Conservation (phyloP, 2,329 filamentous ascomycete species). For the Chrysosporium keratinophilum region DNA sequence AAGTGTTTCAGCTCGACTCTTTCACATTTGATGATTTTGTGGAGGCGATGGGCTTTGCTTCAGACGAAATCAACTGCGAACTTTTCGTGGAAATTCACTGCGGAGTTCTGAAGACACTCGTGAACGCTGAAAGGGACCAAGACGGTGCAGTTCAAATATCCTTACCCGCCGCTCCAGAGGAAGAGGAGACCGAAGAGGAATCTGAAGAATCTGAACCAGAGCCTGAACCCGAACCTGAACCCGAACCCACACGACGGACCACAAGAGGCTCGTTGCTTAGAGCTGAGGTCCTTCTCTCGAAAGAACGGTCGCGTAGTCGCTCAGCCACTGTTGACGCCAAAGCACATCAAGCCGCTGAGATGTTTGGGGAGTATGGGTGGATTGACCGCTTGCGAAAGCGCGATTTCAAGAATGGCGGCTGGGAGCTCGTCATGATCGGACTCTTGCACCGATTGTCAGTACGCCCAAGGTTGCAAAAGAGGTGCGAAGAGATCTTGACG, state of each 20-base stretch:
- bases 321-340: slow-evolving; percentile 25
- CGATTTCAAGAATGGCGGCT: slow-evolving; percentile 78
- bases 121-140: slow-evolving; percentile 58
- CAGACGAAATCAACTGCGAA: slow-evolving; percentile 64
- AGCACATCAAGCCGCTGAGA: slow-evolving; percentile 55
- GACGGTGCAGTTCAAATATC: slow-evolving; percentile 70
- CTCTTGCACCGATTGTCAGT: slow-evolving; percentile 76
- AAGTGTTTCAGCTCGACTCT: slow-evolving; percentile 85
- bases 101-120: slow-evolving; percentile 74
- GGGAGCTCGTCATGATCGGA: slow-evolving; percentile 82
- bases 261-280: slow-evolving; percentile 81
- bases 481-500: slow-evolving; percentile 67
- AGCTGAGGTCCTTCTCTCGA: slow-evolving; percentile 59
- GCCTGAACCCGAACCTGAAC: slow-evolving; percentile 56
- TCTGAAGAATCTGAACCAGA: slow-evolving; percentile 51
- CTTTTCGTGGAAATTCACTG: slow-evolving; percentile 87
- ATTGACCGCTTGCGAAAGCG: slow-evolving; percentile 71
- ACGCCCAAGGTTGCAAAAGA: slow-evolving; percentile 56
- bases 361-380: slow-evolving; percentile 68
- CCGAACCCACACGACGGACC: slow-evolving; percentile 59
- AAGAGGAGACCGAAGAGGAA: slow-evolving; percentile 59
- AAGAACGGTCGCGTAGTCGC: slow-evolving; percentile 48
- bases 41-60: slow-evolving; percentile 71
- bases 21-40: slow-evolving; percentile 97
- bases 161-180: slow-evolving; percentile 62